Conservation (phyloP, 2,329 filamentous ascomycete genomes). For the Beauveria sp. region DNA sequence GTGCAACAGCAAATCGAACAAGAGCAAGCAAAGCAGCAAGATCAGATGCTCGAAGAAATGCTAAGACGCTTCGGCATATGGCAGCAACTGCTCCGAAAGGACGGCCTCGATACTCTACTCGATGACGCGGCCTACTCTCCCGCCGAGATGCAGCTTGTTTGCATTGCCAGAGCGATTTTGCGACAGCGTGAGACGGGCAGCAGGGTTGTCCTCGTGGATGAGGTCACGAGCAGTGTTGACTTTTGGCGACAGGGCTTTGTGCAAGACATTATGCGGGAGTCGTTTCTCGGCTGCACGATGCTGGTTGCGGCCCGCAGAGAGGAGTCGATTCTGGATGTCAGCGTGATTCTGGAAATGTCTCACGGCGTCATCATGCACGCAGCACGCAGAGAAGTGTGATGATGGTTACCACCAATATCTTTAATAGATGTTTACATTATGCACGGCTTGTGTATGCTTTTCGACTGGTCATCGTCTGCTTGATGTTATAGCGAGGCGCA, state of each 20-base stretch:
- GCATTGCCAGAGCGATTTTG: conserved; percentile 3
- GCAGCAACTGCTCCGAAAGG: background rate
- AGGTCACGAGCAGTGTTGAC: background rate
- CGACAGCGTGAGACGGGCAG: background rate
- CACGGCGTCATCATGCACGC: conserved; percentile 2
- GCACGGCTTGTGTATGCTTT: too few relatives aligned
- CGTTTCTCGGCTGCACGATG: conserved; percentile 3
- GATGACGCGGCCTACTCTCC: background rate
- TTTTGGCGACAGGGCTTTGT: background rate
- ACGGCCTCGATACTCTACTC: background rate
- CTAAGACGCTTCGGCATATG: conserved; percentile 1
- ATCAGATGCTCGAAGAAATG: background rate
- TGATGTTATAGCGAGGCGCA: too few relatives aligned
- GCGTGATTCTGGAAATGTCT: conserved; percentile 3
- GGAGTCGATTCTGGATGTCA: conserved; percentile 2
- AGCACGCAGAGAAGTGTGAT: background rate
- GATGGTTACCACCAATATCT: too few relatives aligned
- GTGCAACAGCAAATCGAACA: background rate
- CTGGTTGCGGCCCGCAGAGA: background rate
- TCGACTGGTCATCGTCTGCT: too few relatives aligned
- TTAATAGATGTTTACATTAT: too few relatives aligned
- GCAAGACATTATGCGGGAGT: conserved; percentile 5
- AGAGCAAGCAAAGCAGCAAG: background rate
- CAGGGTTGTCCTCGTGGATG: conserved; percentile 7
- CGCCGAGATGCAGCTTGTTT: background rate